These are phyloP conservation scores for Mallotus japonicus DNA, from an alignment of 441 rosid species.

Conservation along the genomic window DNA sequence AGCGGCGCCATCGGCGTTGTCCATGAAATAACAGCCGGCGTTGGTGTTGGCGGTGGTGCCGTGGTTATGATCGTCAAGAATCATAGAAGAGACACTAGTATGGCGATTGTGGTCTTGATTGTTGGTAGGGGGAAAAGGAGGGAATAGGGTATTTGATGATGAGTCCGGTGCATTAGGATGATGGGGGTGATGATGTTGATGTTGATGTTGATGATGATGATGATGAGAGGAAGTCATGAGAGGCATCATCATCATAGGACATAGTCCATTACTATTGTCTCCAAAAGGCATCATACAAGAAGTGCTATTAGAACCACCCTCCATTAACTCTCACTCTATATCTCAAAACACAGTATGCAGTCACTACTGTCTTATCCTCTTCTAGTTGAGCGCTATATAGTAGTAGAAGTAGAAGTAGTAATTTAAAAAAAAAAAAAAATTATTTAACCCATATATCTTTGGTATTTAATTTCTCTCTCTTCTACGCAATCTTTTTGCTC, in stretches of 20 bases:
- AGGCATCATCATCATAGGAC: constrained; percentile 41
- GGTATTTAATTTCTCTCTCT: constrained; percentile 25
- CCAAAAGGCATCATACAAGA: constrained; percentile 44
- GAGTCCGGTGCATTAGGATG: constrained; percentile 34
- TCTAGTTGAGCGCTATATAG: background rate
- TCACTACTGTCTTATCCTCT: constrained; percentile 5
- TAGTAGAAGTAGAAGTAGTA: constrained; percentile 26
- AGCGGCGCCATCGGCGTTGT: constrained; percentile 26
- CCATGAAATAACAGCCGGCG: constrained; percentile 54
- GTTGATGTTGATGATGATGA: constrained; percentile 39
- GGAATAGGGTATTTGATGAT: constrained; percentile 43
- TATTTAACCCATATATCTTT: background rate
- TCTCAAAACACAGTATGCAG: constrained; percentile 28
- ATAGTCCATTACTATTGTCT: constrained; percentile 34
- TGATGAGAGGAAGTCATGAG: constrained; percentile 46
- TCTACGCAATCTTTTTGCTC: constrained; percentile 37
- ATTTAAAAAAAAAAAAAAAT: background rate
- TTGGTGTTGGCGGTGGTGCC: constrained; percentile 15
- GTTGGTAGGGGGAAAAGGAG: constrained; percentile 37
- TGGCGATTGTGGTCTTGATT: constrained; percentile 43
- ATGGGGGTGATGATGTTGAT: constrained; percentile 33
- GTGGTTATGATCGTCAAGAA: constrained; percentile 37
- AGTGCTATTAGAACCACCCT: constrained; percentile 32
- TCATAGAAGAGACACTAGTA: constrained; percentile 32
- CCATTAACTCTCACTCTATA: constrained; percentile 28